Evolutionary conservation across 345 rosid genomes (phyloP).

Genomic region (Citrus glauca): DNA sequence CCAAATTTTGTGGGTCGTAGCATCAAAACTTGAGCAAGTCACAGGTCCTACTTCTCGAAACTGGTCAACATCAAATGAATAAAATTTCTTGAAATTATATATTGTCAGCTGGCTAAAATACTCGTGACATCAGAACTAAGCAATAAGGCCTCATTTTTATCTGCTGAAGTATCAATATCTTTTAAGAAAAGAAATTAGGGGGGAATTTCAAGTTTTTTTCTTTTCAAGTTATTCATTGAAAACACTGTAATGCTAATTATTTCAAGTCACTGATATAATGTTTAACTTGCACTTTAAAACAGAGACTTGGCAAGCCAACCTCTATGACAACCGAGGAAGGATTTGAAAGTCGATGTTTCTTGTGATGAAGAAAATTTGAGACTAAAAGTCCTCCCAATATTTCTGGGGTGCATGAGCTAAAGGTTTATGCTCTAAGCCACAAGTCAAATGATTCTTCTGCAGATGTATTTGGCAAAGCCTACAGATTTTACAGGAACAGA

Average conservation of each 20-base stretch:
- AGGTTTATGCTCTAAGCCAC: not conserved
- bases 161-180: not conserved
- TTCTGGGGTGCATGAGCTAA: constrained; percentile 16
- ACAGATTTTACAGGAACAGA: not conserved
- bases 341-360: constrained; percentile 14
- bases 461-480: not conserved
- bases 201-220: not conserved
- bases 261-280: not conserved
- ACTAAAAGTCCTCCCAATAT: constrained; percentile 18
- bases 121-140: not conserved
- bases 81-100: not conserved
- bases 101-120: not conserved
- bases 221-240: not conserved
- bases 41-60: not conserved
- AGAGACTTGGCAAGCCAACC: constrained; percentile 25
- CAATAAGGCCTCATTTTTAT: not conserved
- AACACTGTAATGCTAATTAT: not conserved
- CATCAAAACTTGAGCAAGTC: not conserved
- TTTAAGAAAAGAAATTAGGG: not conserved
- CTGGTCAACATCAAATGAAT: not conserved
- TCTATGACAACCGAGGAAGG: constrained; percentile 15
- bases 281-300: constrained; percentile 1
- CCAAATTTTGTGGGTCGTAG: not conserved
- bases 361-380: constrained; percentile 16
- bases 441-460: not conserved